Percentiles rank a stretch among this genome's conserved stretches.
These are phyloP conservation scores for Chlamydomonas incerta DNA, from an alignment of 139 green algal species.

Conservation along the genomic window DNA sequence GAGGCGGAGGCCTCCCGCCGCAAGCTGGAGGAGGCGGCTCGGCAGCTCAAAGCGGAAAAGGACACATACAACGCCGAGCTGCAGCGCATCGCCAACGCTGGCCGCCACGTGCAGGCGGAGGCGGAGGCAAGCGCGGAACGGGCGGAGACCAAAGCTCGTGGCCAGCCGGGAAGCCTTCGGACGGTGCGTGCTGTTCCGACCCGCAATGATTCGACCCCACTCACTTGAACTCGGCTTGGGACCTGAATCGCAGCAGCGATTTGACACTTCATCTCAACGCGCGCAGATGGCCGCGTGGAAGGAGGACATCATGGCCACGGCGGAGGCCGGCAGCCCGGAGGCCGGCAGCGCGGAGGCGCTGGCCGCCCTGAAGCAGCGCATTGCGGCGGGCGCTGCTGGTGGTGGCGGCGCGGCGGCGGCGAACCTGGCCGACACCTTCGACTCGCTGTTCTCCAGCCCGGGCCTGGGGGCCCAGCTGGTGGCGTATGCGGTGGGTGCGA, in stretches of 20 bases:
- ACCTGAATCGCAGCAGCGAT: too few relatives aligned
- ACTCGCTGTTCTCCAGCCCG: conserved; percentile 18
- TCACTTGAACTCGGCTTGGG: too few relatives aligned
- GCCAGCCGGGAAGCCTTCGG: too few relatives aligned
- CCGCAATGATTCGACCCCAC: too few relatives aligned
- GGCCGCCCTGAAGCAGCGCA: background rate
- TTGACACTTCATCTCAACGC: too few relatives aligned
- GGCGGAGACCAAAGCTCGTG: background rate
- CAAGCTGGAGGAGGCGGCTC: background rate
- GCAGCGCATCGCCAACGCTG: conserved; percentile 38
- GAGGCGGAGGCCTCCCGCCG: background rate
- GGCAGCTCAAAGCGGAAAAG: conserved; percentile 7
- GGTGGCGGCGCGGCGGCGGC: too few relatives aligned
- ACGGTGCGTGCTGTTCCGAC: too few relatives aligned
- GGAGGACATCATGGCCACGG: conserved; percentile 3
- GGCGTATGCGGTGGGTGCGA: conserved; percentile 2
- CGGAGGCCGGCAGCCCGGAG: background rate
- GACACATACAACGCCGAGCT: background rate
- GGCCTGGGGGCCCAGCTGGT: conserved; percentile 29
- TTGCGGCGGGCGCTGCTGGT: too few relatives aligned
- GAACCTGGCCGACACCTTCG: conserved; percentile 18
- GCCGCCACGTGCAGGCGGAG: background rate
- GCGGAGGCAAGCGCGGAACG: background rate
- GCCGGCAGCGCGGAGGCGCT: background rate
- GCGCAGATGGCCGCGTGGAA: conserved; percentile 34